phyloP scores from a whole-genome alignment of 1,139 yeast genomes.

The Pichia sp. region DNA sequence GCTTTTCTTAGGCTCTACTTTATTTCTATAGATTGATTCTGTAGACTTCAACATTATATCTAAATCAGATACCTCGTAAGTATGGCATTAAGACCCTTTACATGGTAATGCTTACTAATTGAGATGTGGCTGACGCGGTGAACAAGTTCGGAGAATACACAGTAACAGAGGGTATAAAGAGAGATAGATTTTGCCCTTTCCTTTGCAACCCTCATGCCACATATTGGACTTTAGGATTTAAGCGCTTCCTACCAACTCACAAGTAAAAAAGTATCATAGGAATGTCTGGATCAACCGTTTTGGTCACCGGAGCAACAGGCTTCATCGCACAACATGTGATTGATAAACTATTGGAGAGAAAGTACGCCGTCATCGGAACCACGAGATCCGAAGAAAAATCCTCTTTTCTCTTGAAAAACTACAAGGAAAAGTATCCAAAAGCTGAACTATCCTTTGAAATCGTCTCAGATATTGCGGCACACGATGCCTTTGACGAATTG shows the following conservation, averaged over 20 bases:
- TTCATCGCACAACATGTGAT: constrained; percentile 32
- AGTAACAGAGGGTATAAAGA: no score
- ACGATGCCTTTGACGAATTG: constrained; percentile 41
- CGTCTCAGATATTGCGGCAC: constrained; percentile 35
- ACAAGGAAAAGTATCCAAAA: constrained; percentile 29
- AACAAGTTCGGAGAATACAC: no score
- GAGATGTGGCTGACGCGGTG: no score
- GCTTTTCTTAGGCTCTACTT: constrained; percentile 11
- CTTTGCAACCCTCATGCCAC: no score
- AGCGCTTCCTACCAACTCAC: no score
- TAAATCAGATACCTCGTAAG: no score
- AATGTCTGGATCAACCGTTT: constrained; percentile 2
- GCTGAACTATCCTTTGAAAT: constrained; percentile 33
- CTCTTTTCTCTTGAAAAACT: constrained; percentile 26
- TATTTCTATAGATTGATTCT: constrained; percentile 6
- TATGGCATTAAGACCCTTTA: no score
- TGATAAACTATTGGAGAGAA: constrained; percentile 22
- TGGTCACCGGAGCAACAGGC: constrained; percentile 26
- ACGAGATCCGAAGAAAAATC: constrained; percentile 36
- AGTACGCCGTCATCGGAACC: constrained; percentile 36
- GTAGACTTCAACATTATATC: no score
- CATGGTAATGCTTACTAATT: no score
- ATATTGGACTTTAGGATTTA: no score
- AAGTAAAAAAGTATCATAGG: background rate
- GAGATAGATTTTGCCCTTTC: no score